These are phyloP conservation scores for Apophysomyces trapeziformis DNA, from an alignment of 371 early-diverging fungal species.

Conservation along the genomic window DNA sequence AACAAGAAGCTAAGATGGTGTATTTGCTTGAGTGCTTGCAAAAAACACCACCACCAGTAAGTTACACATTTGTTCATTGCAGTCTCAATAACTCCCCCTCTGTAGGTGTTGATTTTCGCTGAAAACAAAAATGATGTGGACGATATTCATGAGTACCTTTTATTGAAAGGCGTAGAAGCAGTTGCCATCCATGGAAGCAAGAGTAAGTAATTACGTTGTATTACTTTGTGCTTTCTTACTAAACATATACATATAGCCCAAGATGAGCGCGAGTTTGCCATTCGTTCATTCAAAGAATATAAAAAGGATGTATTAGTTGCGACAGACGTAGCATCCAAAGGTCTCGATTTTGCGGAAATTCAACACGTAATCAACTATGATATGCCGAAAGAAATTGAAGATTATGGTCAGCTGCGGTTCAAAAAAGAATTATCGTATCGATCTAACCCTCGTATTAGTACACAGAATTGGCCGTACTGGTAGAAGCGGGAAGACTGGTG, in stretches of 20 bases:
- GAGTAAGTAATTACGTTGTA: conserved; percentile 51
- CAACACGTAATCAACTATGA: conserved; percentile 95
- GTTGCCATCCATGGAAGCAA: conserved; percentile 97
- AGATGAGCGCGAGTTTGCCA: conserved; percentile 83
- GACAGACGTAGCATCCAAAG: conserved; percentile 92
- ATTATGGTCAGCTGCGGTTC: conserved; percentile 67
- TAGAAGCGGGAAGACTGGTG: conserved; percentile 95
- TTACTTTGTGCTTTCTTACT: not conserved
- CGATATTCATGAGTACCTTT: conserved; percentile 94
- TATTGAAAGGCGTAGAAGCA: conserved; percentile 92
- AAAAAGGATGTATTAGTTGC: conserved; percentile 91
- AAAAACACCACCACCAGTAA: conserved; percentile 93
- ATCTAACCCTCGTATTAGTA: conserved; percentile 46
- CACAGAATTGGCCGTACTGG: conserved; percentile 99
- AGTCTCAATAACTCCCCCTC: not conserved
- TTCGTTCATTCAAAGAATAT: conserved; percentile 77
- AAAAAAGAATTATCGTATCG: not conserved
- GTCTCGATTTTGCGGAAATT: conserved; percentile 93
- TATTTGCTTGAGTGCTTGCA: conserved; percentile 91
- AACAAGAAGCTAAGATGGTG: conserved; percentile 92
- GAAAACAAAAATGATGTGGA: conserved; percentile 99
- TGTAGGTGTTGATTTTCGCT: conserved; percentile 92
- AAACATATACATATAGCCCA: conserved; percentile 51
- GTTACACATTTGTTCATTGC: conserved; percentile 10
- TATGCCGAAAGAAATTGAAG: conserved; percentile 97